Evolutionary conservation across 192 early-diverging fungal species (phyloP), one percentile per base, ranked within the genome.

Genomic region (Backusella tuberculispora): DNA sequence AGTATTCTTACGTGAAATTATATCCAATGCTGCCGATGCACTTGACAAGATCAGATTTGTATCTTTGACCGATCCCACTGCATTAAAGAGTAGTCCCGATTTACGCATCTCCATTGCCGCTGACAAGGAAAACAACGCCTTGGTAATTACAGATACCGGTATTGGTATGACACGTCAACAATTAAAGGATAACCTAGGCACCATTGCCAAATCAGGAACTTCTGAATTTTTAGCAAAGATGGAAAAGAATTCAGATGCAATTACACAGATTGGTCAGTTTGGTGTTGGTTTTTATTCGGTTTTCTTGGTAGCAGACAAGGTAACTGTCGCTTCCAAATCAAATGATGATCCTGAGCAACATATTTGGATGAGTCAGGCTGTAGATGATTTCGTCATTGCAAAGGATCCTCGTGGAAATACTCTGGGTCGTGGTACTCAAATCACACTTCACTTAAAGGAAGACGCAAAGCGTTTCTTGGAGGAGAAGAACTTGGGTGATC

Each of bases 201-300:
- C 97, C 6, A 97, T 99, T 84, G 98, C 98, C 40, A 97, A 97
- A 82, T 98, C 96, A 5, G 98, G 98, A 8, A 99, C 98, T 2
- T 89, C 91, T 40, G 95, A 96, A 68, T 97, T 95, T 78, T 76
- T 97, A 72, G 85, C 93, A 72, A 87, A 90, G 17, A 78, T 96
- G 66, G 93, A 96, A 65, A 85, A 90, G 21, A 90, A 94, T 79
- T 88, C 93, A 42, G 90, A 96, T 76, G 91, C 90, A 43, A 87
- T 88, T 81, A 87, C 89, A 37, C 85, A 98, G 73, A 97, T 98
- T 73, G 98, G 98, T 50, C 96, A 99, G 85, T 99, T 99, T 83
- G 98, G 98, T 90, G 97, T 99, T 37, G 97, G 98, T 41, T 99
- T 99, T 85, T 99, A 99, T 87, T 97, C 96, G 38, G 95, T 94